Base-by-base conservation (phyloP, 768 basidiomycete species). In the Boletus rex-veris region DNA sequence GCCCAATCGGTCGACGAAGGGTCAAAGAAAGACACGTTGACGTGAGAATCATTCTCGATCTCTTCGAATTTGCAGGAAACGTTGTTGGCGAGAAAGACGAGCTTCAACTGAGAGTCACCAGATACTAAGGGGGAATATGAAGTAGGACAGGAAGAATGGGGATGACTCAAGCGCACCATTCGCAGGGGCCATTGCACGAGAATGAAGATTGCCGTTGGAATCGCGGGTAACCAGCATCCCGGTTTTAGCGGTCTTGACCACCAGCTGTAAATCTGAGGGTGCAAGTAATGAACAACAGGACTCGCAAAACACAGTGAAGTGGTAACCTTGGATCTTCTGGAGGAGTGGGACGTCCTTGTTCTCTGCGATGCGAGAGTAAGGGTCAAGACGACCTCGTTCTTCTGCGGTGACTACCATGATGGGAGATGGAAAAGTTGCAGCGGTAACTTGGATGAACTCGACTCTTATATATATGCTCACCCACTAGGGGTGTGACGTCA, bases 151-250 rank as follows among this genome's bases (percentile, higher is more conserved):
- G 16, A 48, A 18, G 37, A 19, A 15, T 1, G 30, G 26, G 14
- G 19, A 12, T 3, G 12, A 26, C 2, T 30, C 19, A 3, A 45
- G 68, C 83, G 40, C 59, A 89, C 88, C 80, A 37, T 78, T 74
- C n/a, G 80, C 75, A 18, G 87, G 86, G 15, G 79, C 76, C 92
- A 95, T 94, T 24, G 86, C 85, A 52, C 92, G 80, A 8, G 90
- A 83, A 68, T 94, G 92, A 19, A 95, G 69, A 40, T 80, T 73
- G 1, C 90, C 90, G 50, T 81, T 75, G 14, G 77, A 64, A 16
- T 83, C 78, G 36, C 86, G 84, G 14, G 89, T 90, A 10, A 88
- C 88, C 18, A 94, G 72, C 85, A 93, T 90, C 48, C 85, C 88
- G 0, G 80, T 83, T 61, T 81, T 76, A 9, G 84, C 83, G 1